phyloP scores from a whole-genome alignment of 768 basidiomycete genomes.

The Tremella yokohamensis region DNA sequence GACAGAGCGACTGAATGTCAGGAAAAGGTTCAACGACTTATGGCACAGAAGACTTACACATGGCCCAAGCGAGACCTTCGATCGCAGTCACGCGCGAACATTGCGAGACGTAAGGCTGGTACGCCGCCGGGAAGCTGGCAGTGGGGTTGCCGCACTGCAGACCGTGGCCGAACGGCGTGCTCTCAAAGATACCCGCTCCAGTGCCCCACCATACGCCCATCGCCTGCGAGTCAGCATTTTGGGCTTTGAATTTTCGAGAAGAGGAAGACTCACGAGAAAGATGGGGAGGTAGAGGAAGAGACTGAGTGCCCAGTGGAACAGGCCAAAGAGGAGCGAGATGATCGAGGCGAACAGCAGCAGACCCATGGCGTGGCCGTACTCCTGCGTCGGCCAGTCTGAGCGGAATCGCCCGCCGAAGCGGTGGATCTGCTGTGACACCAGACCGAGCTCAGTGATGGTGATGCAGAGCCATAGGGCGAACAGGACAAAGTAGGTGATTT shows the following conservation, averaged over 20 bases:
- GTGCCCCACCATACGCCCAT: constrained; percentile 36
- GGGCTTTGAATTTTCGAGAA: no score
- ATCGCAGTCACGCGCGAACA: constrained; percentile 33
- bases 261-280: constrained; percentile 29
- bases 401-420: constrained; percentile 23
- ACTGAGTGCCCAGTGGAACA: constrained; percentile 34
- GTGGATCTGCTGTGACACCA: constrained; percentile 39
- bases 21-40: neutral
- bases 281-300: constrained; percentile 22
- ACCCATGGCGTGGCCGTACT: constrained; percentile 30
- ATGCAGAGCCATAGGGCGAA: constrained; percentile 35
- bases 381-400: constrained; percentile 20
- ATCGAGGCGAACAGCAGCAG: constrained; percentile 31
- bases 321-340: constrained; percentile 25
- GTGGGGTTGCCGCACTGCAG: constrained; percentile 30
- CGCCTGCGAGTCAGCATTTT: constrained; percentile 5
- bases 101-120: constrained; percentile 19
- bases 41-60: constrained; percentile 30
- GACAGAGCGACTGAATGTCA: constrained; percentile 59
- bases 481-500: constrained; percentile 27
- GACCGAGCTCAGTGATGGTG: constrained; percentile 29
- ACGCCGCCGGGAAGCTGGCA: constrained; percentile 24
- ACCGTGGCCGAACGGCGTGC: constrained; percentile 39
- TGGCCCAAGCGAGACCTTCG: constrained; percentile 37
- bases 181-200: constrained; percentile 34